These are phyloP conservation scores for Mucor plumbeus DNA, from an alignment of 371 early-diverging fungal species.

Conservation along the genomic window DNA sequence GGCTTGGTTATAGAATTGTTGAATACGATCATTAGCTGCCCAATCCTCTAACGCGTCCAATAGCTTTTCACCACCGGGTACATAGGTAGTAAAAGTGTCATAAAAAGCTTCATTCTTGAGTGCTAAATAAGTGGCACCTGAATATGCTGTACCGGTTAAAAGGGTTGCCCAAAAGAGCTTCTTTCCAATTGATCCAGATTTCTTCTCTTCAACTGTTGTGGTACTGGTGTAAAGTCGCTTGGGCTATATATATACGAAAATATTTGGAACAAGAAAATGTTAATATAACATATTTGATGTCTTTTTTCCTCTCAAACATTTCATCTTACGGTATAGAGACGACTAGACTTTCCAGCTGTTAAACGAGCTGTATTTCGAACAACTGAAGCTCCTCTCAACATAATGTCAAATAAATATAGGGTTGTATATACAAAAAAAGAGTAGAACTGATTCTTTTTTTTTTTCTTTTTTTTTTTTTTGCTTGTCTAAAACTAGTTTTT, in stretches of 20 bases:
- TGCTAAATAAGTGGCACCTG: conserved; percentile 49
- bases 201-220: conserved; percentile 6
- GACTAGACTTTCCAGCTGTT: conserved; percentile 7
- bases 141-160: conserved; percentile 37
- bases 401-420: conserved; percentile 1
- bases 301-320: neutral
- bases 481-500: neutral
- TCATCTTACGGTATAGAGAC: conserved; percentile 20
- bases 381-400: conserved; percentile 33
- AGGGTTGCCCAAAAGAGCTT: conserved; percentile 39
- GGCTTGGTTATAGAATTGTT: conserved; percentile 32
- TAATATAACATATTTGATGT: neutral
- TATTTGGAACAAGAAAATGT: neutral
- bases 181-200: conserved; percentile 32
- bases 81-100: conserved; percentile 49
- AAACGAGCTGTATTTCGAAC: conserved; percentile 28
- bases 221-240: conserved; percentile 24
- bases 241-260: conserved; percentile 7
- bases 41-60: conserved; percentile 49
- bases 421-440: neutral
- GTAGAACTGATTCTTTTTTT: neutral
- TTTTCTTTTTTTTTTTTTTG: neutral
- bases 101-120: conserved; percentile 50
- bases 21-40: conserved; percentile 30
- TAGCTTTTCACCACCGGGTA: conserved; percentile 50